These are phyloP conservation scores for Saccharomycopsis amapae DNA, from an alignment of 805 yeast species.

Conservation along the genomic window DNA sequence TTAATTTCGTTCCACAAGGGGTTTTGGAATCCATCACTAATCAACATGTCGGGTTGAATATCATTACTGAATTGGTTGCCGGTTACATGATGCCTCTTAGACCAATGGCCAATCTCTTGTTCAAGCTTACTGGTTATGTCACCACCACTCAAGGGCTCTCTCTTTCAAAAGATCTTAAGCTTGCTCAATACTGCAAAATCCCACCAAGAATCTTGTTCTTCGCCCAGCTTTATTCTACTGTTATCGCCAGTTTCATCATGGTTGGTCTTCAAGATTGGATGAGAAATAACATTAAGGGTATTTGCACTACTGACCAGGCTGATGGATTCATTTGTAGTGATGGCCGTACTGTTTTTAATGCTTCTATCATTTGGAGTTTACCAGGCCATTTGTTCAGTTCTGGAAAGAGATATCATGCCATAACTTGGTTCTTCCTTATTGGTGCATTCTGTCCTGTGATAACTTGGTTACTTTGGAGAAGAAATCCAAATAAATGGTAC, in stretches of 20 bases:
- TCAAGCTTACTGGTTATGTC: slow-evolving; percentile 48
- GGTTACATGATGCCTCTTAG: slow-evolving; percentile 52
- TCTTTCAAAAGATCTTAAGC: slow-evolving; percentile 44
- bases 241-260: slow-evolving; percentile 32
- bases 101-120: slow-evolving; percentile 48
- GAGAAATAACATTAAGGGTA: slow-evolving; percentile 32
- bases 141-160: slow-evolving; percentile 49
- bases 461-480: slow-evolving; percentile 28
- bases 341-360: slow-evolving; percentile 39
- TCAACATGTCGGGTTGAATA: slow-evolving; percentile 30
- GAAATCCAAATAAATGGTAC: slow-evolving; percentile 28
- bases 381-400: slow-evolving; percentile 47
- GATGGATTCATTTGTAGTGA: slow-evolving; percentile 43
- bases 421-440: slow-evolving; percentile 49
- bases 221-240: slow-evolving; percentile 35
- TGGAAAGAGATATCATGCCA: slow-evolving; percentile 45
- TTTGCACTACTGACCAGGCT: slow-evolving; percentile 38
- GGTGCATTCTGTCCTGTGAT: slow-evolving; percentile 39
- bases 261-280: slow-evolving; percentile 37
- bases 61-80: slow-evolving; percentile 51
- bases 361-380: slow-evolving; percentile 43
- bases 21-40: slow-evolving; percentile 54
- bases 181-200: slow-evolving; percentile 51
- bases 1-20: slow-evolving; percentile 52
- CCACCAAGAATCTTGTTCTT: slow-evolving; percentile 51